Evolutionary conservation across 2,329 filamentous ascomycete genomes (phyloP), one percentile per base, ranked within the genome.

Genomic region (Didymella exigua): DNA sequence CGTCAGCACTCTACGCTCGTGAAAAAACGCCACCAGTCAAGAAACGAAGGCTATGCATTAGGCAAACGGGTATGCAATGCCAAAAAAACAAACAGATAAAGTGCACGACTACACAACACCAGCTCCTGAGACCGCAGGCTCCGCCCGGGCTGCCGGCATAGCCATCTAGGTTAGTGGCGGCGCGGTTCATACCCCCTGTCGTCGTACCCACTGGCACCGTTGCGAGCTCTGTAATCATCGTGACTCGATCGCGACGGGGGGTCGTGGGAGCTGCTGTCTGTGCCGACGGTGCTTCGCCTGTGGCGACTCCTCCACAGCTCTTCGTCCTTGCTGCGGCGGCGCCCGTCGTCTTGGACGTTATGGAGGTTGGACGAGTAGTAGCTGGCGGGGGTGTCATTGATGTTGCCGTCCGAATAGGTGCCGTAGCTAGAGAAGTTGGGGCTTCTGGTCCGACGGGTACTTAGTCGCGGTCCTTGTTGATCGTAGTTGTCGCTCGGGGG

Each of bases 371-470:
- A 70, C 2, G 63, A 47, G 41, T 74, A 75, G 38, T 72, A 72
- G 41, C 51, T 65, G 26, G 49, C 52, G 3, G 72, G 68, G 8
- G 71, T 60, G 13, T 75, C 71, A 18, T 63, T 65, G 2, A 75
- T 61, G 16, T 63, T 66, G 4, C 71, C 59, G 23, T 76, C 74
- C 8, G 73, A 75, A 26, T 67, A 62, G 0, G 65, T 74, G 16
- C 71, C 72, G 26, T 72, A 70, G 43, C 57, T 63, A 26, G 71
- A 69, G 53, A 72, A 73, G 37, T 67, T 71, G 7, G 74, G 74
- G 38, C 74, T 76, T 41, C 69, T 57, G 2, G 66, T 58, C 27
- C 73, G 69, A 18, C 68, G 71, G 30, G 69, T 59, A n/a, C 67
- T 69, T 37, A 69, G 56, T 31, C 68, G 61, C 16, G 61, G 59